Base-by-base conservation (phyloP, 345 rosid species). In the Gossypium herbaceum region DNA sequence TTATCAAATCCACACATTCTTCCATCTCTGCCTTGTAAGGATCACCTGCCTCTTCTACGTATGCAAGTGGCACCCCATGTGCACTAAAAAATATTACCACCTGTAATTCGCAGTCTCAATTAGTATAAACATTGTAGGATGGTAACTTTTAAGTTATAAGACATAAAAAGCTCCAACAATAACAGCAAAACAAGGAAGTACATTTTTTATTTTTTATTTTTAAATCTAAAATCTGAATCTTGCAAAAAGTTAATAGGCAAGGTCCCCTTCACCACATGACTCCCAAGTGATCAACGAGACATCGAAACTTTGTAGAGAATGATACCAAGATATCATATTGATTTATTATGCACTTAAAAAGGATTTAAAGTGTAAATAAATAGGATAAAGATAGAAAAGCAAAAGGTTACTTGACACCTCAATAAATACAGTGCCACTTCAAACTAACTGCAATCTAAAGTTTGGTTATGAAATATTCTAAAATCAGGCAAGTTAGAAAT, bases 21-120 rank as follows among this genome's bases (percentile, higher is more conserved):
- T 94, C 99, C 99, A 94, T 94, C 84, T 94, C 99, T 60, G 99
- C 98, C 87, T 92, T 92, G 89, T 94, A 94, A 12, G 99, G 99
- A 81, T 94, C 99, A 71, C 99, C 99, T 43, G 99, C 98, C 86
- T 91, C 96, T 86, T 94, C 97, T 68, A 94, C 99, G 75, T 94
- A 94, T 68, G 99, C 99, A 79, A 94, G 94, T 51, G 98, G 98
- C 85, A 94, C 98, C 58, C 98, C 98, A 76, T 95, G 99, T 25
- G 99, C 99, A 82, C 98, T 95, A 85, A 95, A 95, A 86, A 91
- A 95, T 86, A 95, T 92, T 80, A 91, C 86, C 78, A 90, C 99
- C 99, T 95, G 85, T 78, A 79, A 74, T 71, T 83, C 34, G 79
- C 68, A 80, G 64, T 74, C 43, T 71, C 64, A 56, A n/a, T 60